A percentile compares a stretch with the other conserved stretches of the same genome.
Evolutionary conservation across 768 basidiomycete species (phyloP).

Genomic region (Podaxis sp.): DNA sequence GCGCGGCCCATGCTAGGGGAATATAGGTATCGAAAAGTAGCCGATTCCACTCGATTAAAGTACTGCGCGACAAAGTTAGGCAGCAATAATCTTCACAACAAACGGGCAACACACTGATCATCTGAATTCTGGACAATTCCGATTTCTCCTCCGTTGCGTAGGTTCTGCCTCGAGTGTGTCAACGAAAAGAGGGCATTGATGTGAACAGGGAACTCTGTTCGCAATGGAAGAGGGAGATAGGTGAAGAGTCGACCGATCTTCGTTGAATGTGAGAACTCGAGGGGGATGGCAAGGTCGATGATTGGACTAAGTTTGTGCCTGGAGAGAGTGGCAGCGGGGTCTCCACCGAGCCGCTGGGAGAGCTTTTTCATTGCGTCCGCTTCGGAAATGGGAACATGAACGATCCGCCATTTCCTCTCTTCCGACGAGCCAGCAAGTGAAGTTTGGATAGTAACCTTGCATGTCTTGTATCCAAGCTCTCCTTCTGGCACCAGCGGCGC

Average conservation of each 20-base stretch:
- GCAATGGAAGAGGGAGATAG: slow-evolving; percentile 46
- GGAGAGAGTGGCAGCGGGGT: slow-evolving; percentile 25
- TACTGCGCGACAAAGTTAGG: slow-evolving; percentile 25
- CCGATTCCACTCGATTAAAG: slow-evolving; percentile 48
- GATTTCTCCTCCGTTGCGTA: slow-evolving; percentile 41
- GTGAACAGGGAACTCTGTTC: slow-evolving; percentile 44
- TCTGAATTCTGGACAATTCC: slow-evolving; percentile 36
- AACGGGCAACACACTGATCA: slow-evolving; percentile 36
- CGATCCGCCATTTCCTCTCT: slow-evolving; percentile 34
- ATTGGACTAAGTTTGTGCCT: slow-evolving; percentile 44
- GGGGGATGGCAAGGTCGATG: slow-evolving; percentile 37
- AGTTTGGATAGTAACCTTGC: slow-evolving; percentile 18
- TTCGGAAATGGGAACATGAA: slow-evolving; percentile 28
- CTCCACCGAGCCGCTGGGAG: slow-evolving; percentile 23
- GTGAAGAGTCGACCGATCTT: slow-evolving; percentile 45
- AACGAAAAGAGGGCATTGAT: slow-evolving; percentile 49
- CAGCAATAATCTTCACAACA: not conserved
- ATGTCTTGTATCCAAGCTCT: not conserved
- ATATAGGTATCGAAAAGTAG: slow-evolving; percentile 44
- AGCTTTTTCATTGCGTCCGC: slow-evolving; percentile 27
- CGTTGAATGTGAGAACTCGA: slow-evolving; percentile 19
- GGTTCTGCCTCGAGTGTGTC: slow-evolving; percentile 42
- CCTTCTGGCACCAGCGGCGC: slow-evolving; percentile 11
- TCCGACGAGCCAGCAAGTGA: not conserved
- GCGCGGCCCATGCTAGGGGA: slow-evolving; percentile 39